Base-by-base conservation (phyloP, 1,139 yeast species). In the Debaryomyces sp. region DNA sequence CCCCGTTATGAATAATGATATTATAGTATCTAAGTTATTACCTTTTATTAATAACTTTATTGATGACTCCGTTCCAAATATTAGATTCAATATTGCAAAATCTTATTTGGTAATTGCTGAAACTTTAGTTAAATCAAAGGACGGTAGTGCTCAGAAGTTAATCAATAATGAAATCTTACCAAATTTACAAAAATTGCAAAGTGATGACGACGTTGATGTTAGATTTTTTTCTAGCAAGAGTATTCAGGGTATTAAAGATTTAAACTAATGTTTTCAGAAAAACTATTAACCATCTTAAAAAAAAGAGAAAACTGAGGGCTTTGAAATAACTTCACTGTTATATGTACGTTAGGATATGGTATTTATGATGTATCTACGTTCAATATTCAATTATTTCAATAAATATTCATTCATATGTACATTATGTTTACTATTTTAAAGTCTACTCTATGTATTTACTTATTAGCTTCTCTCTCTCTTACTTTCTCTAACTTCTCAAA, bases 301-400 rank as follows among this genome's bases (percentile, higher is more conserved):
- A 97, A 23, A 96, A 81, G 0, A 98, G 98, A 70, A 98, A 94
- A 0, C 99, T 99, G 71, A 99, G 94, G 45, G 95, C 85, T 44
- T 96, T 27, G 90, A 85, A 26, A 8, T 18, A 27, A n/a, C 22
- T 21, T 26, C 27, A 10, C 4, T 9, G 32, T 17, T 27, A 4
- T 24, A 13, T 27, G 6, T 39, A 17, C 42, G 22, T 39, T 32
- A 32, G 21, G 18, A 27, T 29, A 30, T 41, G 17, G 24, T 29
- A 29, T 40, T 29, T 40, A 27, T 27, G 24, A 30, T 21, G 10
- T 40, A 41, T 30, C 43, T 41, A 18, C 33, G 24, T 26, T 18
- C 17, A 41, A 15, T 41, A 41, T 30, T 30, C 22, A n/a, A 30
- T 32, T 36, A 41, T 29, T 41, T 41, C 43, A 41, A 41, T 41